Conservation (phyloP, 225 moss, liverwort and hornwort species). For the Sphagnum contortum region DNA sequence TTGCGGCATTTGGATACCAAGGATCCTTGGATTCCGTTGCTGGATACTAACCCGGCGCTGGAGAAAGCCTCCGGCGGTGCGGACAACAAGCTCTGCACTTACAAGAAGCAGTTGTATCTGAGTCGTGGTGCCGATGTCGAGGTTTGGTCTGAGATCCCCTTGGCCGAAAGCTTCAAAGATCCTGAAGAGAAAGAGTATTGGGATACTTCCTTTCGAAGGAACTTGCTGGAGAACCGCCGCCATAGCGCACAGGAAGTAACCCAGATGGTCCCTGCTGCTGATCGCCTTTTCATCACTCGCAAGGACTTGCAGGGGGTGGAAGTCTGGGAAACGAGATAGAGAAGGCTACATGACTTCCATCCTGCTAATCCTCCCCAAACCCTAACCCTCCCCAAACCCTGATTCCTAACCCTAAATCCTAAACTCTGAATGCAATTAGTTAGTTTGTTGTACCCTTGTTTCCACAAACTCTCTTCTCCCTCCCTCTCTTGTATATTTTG, state of each 20-base stretch:
- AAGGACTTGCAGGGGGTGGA: slow-evolving; percentile 87
- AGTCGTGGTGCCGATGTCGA: slow-evolving; percentile 71
- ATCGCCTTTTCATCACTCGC: slow-evolving; percentile 61
- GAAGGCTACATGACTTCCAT: too few species aligned
- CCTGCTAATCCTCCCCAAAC: too few species aligned
- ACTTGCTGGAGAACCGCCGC: slow-evolving; percentile 57
- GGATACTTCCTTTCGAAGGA: slow-evolving; percentile 68
- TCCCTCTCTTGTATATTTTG: too few species aligned
- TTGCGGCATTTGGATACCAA: slow-evolving; percentile 50
- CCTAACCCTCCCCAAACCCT: too few species aligned
- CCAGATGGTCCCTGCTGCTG: slow-evolving; percentile 58
- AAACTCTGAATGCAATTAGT: too few species aligned
- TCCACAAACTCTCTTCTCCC: too few species aligned
- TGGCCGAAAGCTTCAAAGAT: slow-evolving; percentile 61
- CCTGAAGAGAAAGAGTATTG: slow-evolving; percentile 69
- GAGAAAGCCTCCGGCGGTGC: slow-evolving; percentile 30
- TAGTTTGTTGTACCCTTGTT: too few species aligned
- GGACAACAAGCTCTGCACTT: slow-evolving; percentile 48
- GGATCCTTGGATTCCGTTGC: slow-evolving; percentile 75
- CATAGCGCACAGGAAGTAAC: slow-evolving; percentile 61
- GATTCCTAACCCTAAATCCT: too few species aligned
- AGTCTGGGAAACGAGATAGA: slow-evolving; percentile 60
- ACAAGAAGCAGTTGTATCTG: slow-evolving; percentile 75
- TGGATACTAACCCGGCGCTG: slow-evolving; percentile 32
- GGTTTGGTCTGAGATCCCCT: slow-evolving; percentile 78